Conservation (phyloP, 306 rosid genomes). For the Gleditsia sinensis region DNA sequence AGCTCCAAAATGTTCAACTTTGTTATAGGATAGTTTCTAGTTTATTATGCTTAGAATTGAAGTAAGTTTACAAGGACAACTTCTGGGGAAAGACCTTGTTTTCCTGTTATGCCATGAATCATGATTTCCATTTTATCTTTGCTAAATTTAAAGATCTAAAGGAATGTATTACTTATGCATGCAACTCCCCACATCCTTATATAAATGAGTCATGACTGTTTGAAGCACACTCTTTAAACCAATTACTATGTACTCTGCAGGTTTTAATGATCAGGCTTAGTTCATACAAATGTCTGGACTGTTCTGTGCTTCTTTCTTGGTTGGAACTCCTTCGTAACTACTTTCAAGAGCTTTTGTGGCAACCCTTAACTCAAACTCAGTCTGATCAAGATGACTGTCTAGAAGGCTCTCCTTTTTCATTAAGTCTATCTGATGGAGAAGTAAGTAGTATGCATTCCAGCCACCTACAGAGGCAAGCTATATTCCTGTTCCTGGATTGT, state of each 20-base stretch:
- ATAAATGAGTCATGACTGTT: not conserved
- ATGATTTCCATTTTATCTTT: not conserved
- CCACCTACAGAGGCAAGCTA: constrained; percentile 75
- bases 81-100: not conserved
- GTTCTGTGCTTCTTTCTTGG: constrained; percentile 60
- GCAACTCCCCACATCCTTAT: not conserved
- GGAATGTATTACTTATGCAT: not conserved
- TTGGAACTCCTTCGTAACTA: constrained; percentile 61
- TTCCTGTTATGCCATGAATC: not conserved
- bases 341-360: constrained; percentile 60
- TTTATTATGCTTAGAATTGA: constrained; percentile 10
- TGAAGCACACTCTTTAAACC: constrained; percentile 10
- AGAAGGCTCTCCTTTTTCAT: constrained; percentile 81
- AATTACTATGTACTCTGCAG: constrained; percentile 47
- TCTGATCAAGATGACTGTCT: constrained; percentile 58
- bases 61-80: not conserved
- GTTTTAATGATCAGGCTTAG: constrained; percentile 80
- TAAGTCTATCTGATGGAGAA: constrained; percentile 56
- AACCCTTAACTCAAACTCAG: constrained; percentile 43
- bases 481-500: constrained; percentile 72
- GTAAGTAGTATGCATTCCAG: constrained; percentile 42
- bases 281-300: constrained; percentile 45
- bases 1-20: not conserved
- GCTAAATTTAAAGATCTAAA: not conserved
- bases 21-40: not conserved